Evolutionary conservation across 371 early-diverging fungal species (phyloP), one percentile per base, ranked within the genome.

Genomic region (Saksenaea oblongispora): DNA sequence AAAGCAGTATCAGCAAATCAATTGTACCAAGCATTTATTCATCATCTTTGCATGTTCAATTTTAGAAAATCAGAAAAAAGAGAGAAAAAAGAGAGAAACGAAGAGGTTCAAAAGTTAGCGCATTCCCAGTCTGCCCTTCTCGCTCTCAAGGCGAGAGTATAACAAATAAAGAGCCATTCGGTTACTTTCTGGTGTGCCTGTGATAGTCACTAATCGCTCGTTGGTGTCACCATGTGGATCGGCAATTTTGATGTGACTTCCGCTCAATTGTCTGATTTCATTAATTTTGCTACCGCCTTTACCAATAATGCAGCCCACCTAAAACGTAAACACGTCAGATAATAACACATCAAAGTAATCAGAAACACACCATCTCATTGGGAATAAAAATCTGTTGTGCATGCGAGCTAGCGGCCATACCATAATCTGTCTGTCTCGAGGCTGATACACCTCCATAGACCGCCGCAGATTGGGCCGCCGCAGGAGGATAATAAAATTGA

Each of bases 211-310:
- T 34, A 93, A 67, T 31, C 93, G 85, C 62, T 91, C 91, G 37
- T 86, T 83, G n/a, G 77, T 70, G 54, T 83, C 81, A 58, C 76
- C 80, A 41, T 76, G 77, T 18, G 85, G 82, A 62, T 90, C 91
- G 10, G 86, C 87, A 65, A 91, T 88, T 69, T 88, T 89, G 76
- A 94, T 90, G 64, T 90, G 87, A 58, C 90, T 89, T 24, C 94
- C 93, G 55, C 90, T 88, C 55, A 84, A 63, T 37, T 87, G 84
- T 57, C 94, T 84, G 41, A 95, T 90, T 64, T 93, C 93, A 67
- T 92, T 93, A 70, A 94, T 94, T 73, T 89, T 90, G 34, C 79
- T 80, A n/a, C 95, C 95, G 1, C 89, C 89, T 70, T 92, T 93
- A 66, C 95, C 95, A 74, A 95, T 95, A 55, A 95, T 87, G 57